phyloP scores from a whole-genome alignment of 2,329 filamentous ascomycete genomes.

The Ophiostoma australiae region DNA sequence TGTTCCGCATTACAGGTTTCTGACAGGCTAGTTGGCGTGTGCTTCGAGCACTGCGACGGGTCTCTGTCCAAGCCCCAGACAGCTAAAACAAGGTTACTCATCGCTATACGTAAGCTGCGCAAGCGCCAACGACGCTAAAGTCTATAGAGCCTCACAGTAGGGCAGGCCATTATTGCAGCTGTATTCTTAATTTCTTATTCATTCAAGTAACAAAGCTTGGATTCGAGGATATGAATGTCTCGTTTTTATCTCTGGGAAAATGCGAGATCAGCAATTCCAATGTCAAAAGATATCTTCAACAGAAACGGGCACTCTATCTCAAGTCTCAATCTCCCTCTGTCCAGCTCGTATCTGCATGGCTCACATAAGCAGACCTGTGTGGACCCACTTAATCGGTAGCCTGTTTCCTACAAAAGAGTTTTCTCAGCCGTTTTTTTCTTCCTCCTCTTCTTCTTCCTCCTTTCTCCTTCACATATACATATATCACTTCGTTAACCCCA shows the following conservation, averaged over 20 bases:
- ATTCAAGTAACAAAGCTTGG: neutral
- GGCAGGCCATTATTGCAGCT: neutral
- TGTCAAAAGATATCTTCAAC: neutral
- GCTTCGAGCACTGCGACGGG: neutral
- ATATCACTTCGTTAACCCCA: slow-evolving; percentile 39
- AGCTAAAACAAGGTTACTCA: slow-evolving; percentile 6
- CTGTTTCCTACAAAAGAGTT: slow-evolving; percentile 10
- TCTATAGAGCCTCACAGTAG: neutral
- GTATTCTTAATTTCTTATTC: neutral
- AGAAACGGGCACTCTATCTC: neutral
- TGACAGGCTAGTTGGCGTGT: slow-evolving; percentile 2
- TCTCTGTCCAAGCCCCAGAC: neutral
- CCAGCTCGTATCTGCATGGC: neutral
- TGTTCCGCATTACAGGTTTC: neutral
- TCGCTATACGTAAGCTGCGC: slow-evolving; percentile 3
- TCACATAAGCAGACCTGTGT: neutral
- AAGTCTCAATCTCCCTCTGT: neutral
- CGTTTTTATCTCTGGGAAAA: neutral
- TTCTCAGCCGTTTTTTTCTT: neutral
- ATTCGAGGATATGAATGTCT: neutral
- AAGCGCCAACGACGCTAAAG: neutral
- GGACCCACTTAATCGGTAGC: slow-evolving; percentile 16
- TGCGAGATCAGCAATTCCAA: neutral
- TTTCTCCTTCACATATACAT: slow-evolving; percentile 44
- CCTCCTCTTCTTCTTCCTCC: slow-evolving; percentile 42